These are phyloP conservation scores for Trichocomaceae sp. DNA, from an alignment of 2,329 filamentous ascomycete species.

Conservation along the genomic window DNA sequence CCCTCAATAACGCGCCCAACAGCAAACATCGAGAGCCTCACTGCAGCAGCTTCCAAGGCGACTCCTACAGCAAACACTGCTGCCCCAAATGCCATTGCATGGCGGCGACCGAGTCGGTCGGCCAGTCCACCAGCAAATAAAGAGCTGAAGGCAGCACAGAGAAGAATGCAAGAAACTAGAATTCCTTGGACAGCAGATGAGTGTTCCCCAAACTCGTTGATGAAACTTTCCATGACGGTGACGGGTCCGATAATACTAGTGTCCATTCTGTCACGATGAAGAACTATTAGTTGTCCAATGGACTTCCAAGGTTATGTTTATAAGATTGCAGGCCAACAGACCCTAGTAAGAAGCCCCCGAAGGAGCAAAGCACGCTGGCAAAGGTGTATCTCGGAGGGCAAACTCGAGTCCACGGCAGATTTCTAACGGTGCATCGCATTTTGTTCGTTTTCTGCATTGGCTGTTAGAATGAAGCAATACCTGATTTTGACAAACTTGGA, in stretches of 20 bases:
- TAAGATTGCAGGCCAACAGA: too few relatives aligned
- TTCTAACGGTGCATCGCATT: too few relatives aligned
- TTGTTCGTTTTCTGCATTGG: too few relatives aligned
- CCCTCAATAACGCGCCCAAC: slow-evolving; percentile 50
- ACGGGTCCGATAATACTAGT: slow-evolving; percentile 55
- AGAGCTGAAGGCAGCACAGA: slow-evolving; percentile 52
- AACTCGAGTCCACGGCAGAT: too few relatives aligned
- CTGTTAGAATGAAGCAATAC: too few relatives aligned
- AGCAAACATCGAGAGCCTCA: slow-evolving; percentile 47
- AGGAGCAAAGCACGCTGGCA: too few relatives aligned
- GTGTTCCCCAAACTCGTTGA: slow-evolving; percentile 43
- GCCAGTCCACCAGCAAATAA: slow-evolving; percentile 51
- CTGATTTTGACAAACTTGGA: too few relatives aligned
- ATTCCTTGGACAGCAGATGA: slow-evolving; percentile 51
- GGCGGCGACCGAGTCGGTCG: slow-evolving; percentile 37
- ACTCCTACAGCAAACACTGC: slow-evolving; percentile 50
- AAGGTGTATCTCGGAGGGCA: too few relatives aligned
- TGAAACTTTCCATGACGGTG: slow-evolving; percentile 52
- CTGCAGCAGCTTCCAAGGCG: slow-evolving; percentile 45
- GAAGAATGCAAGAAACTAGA: slow-evolving; percentile 53
- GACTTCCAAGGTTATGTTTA: too few relatives aligned
- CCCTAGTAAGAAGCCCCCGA: too few relatives aligned
- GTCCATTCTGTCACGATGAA: slow-evolving; percentile 22
- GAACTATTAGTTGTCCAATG: too few relatives aligned
- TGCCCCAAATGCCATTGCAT: slow-evolving; percentile 45